Percentiles rank a stretch among this genome's conserved stretches.
Evolutionary conservation across 2,329 filamentous ascomycete species (phyloP).

Genomic region (Nannizziopsis arthrosporioides): DNA sequence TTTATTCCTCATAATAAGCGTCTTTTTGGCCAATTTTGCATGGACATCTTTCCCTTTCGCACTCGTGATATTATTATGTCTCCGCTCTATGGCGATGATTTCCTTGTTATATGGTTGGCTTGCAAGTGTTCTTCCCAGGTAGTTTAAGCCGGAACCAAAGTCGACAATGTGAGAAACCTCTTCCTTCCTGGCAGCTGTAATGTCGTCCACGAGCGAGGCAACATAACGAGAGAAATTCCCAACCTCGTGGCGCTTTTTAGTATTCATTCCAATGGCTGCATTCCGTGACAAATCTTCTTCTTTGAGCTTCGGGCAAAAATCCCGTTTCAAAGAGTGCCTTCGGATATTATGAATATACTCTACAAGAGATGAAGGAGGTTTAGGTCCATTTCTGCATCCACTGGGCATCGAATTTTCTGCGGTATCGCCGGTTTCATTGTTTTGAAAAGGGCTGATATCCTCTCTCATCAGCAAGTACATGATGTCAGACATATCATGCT

Average conservation of each 20-base stretch:
- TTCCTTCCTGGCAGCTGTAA: slow-evolving; percentile 36
- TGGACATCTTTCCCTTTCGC: slow-evolving; percentile 75
- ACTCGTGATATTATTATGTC: slow-evolving; percentile 72
- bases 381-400: slow-evolving; percentile 35
- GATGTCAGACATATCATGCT: slow-evolving; percentile 59
- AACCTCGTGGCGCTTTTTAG: slow-evolving; percentile 93
- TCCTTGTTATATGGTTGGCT: slow-evolving; percentile 74
- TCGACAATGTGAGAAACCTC: slow-evolving; percentile 78
- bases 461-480: slow-evolving; percentile 72
- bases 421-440: slow-evolving; percentile 13
- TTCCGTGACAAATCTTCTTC: slow-evolving; percentile 48
- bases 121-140: slow-evolving; percentile 77
- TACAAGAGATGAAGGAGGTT: slow-evolving; percentile 48
- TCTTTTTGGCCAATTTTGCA: slow-evolving; percentile 62
- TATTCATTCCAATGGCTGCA: slow-evolving; percentile 81
- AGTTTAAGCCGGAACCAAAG: slow-evolving; percentile 94
- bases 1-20: slow-evolving; percentile 67
- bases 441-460: slow-evolving; percentile 45
- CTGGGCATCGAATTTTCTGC: slow-evolving; percentile 10
- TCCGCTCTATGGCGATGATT: slow-evolving; percentile 82
- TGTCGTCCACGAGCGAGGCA: slow-evolving; percentile 50
- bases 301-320: slow-evolving; percentile 38
- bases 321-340: slow-evolving; percentile 53
- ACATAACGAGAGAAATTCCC: slow-evolving; percentile 81
- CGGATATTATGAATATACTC: slow-evolving; percentile 63